Conservation (phyloP, 73 alveolate genomes). For the Paraurostyla sp. region DNA sequence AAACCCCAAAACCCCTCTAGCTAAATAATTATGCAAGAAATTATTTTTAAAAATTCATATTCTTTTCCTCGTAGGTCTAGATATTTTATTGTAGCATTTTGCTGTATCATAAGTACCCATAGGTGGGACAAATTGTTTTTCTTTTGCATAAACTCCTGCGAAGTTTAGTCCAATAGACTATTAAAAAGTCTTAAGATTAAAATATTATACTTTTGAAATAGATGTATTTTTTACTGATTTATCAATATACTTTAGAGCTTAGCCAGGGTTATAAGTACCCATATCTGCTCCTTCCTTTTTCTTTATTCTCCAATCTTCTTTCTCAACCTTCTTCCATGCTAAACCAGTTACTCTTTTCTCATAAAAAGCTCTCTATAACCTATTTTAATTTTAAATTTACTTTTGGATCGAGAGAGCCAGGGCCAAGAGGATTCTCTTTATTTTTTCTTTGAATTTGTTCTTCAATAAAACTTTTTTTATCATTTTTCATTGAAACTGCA, state of each 20-base stretch:
- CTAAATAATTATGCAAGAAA: background rate
- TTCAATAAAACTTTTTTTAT: background rate
- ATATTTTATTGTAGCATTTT: background rate
- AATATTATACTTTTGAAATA: background rate
- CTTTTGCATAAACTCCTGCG: constrained; percentile 1
- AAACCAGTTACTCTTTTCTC: constrained; percentile 12
- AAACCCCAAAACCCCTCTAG: constrained; percentile 16
- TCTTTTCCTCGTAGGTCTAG: constrained; percentile 17
- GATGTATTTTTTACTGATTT: background rate
- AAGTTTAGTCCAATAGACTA: too few species aligned
- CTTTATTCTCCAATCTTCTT: constrained; percentile 28
- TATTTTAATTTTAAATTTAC: background rate
- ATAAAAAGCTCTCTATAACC: constrained; percentile 7
- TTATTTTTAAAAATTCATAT: background rate
- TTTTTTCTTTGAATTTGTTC: background rate
- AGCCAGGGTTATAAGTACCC: constrained; percentile 36
- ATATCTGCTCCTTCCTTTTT: constrained; percentile 29
- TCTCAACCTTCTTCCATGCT: constrained; percentile 10
- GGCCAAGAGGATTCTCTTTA: background rate
- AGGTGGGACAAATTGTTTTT: constrained; percentile 20
- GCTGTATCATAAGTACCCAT: constrained; percentile 26
- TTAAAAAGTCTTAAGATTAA: background rate
- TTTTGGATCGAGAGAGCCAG: constrained; percentile 13
- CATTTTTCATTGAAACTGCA: constrained; percentile 14
- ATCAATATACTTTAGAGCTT: background rate